Evolutionary conservation across 305 asterid species (phyloP).

Genomic region (Fraxinus sp.): DNA sequence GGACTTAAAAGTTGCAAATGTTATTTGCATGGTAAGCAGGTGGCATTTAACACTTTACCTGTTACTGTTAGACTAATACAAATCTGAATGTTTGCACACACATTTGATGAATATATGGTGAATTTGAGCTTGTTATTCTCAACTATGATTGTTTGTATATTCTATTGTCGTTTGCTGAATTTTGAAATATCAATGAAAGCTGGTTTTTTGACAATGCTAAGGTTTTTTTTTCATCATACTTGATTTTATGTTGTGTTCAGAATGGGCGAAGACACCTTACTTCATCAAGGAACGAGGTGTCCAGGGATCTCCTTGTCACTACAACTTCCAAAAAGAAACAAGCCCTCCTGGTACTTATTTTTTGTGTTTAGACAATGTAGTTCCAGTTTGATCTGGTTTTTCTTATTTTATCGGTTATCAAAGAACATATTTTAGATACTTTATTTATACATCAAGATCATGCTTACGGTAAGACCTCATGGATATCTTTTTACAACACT

Average conservation of each 20-base stretch:
- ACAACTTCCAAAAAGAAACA: slow-evolving; percentile 85
- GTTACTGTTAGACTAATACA: slow-evolving; percentile 20
- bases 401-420: slow-evolving; percentile 4
- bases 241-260: slow-evolving; percentile 51
- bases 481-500: background rate
- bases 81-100: slow-evolving; percentile 17
- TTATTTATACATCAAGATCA: background rate
- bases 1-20: slow-evolving; percentile 98
- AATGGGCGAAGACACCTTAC: slow-evolving; percentile 94
- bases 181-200: background rate
- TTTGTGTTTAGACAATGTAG: slow-evolving; percentile 26
- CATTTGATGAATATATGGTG: slow-evolving; percentile 18
- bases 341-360: slow-evolving; percentile 76
- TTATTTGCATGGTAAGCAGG: slow-evolving; percentile 99
- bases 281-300: slow-evolving; percentile 95
- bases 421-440: background rate
- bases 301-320: slow-evolving; percentile 91
- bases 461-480: background rate
- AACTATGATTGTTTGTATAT: background rate
- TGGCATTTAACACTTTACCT: slow-evolving; percentile 40
- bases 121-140: slow-evolving; percentile 12
- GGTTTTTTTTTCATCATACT: slow-evolving; percentile 21
- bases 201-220: slow-evolving; percentile 1
- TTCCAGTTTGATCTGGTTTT: slow-evolving; percentile 13
- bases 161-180: background rate